Percentiles rank a stretch among this genome's conserved stretches.
Conservation (phyloP, 495 filamentous ascomycete species). For the Opeltia flavorubescens region DNA sequence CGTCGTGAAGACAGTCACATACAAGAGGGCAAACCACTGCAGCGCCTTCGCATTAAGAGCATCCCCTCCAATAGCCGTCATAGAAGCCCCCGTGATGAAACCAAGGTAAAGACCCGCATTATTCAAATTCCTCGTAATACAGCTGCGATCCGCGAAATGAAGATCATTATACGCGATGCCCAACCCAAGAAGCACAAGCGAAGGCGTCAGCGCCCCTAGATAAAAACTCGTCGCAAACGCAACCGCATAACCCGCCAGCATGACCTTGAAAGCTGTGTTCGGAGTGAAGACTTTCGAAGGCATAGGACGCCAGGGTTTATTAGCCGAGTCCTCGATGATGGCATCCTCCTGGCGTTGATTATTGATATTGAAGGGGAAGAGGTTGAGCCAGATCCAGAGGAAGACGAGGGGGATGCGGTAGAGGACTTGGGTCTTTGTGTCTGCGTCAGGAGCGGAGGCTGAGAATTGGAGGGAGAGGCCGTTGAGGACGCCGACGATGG, state of each 20-base stretch:
- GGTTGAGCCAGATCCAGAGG: conserved; percentile 18
- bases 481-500: too few species aligned
- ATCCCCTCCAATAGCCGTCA: conserved; percentile 9
- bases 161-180: conserved; percentile 43
- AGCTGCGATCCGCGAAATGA: conserved; percentile 28
- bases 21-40: conserved; percentile 31
- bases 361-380: conserved; percentile 29
- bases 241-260: conserved; percentile 25
- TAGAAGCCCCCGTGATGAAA: conserved; percentile 21
- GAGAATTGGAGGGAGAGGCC: too few species aligned
- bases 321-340: conserved; percentile 35
- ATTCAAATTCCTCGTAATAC: conserved; percentile 28
- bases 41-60: conserved; percentile 12
- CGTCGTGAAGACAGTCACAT: conserved; percentile 32
- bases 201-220: conserved; percentile 25
- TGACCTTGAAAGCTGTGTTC: conserved; percentile 20
- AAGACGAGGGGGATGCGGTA: conserved; percentile 8
- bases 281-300: conserved; percentile 26
- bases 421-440: too few species aligned
- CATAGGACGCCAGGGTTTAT: conserved; percentile 47
- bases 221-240: conserved; percentile 17
- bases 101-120: conserved; percentile 27
- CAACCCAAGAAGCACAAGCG: conserved; percentile 22
- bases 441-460: background rate
- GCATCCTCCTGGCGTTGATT: conserved; percentile 36